Evolutionary conservation across 352 stramenopile species (phyloP).

Genomic region (Phytophthora fragariae): DNA sequence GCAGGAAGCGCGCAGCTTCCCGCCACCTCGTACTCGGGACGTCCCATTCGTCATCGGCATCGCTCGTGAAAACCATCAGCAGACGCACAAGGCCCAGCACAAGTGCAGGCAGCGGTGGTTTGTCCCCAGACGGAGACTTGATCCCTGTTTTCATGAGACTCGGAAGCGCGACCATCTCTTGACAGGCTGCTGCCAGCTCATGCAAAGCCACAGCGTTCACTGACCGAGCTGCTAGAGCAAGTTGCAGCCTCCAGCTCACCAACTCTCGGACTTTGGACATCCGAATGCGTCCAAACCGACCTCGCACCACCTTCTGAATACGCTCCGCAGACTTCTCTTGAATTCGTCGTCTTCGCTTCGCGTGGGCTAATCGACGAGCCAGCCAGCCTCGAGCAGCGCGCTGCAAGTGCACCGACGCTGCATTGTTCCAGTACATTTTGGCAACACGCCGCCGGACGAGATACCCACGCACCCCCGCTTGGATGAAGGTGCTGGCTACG

Average conservation of each 20-base stretch:
- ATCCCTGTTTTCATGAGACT: constrained; percentile 16
- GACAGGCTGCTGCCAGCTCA: constrained; percentile 64
- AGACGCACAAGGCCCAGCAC: constrained; percentile 78
- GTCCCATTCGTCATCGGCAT: constrained; percentile 60
- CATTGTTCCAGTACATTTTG: constrained; percentile 72
- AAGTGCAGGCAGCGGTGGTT: constrained; percentile 49
- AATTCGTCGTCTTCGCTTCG: constrained; percentile 25
- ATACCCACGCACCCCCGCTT: constrained; percentile 73
- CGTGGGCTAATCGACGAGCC: constrained; percentile 44
- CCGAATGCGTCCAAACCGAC: constrained; percentile 60
- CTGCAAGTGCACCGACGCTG: constrained; percentile 68
- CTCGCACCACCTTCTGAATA: constrained; percentile 68
- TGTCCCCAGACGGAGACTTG: constrained; percentile 5
- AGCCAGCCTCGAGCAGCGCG: constrained; percentile 62
- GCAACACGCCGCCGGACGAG: constrained; percentile 66
- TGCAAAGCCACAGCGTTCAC: constrained; percentile 45
- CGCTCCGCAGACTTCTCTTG: constrained; percentile 31
- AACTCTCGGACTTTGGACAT: constrained; percentile 67
- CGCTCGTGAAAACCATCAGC: constrained; percentile 71
- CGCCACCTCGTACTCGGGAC: constrained; percentile 67
- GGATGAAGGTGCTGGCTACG: constrained; percentile 82
- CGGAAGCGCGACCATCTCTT: constrained; percentile 58
- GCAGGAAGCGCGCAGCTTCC: constrained; percentile 65
- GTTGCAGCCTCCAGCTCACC: constrained; percentile 37
- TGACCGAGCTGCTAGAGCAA: constrained; percentile 31